Evolutionary conservation across 2,329 filamentous ascomycete species (phyloP).

Genomic region (Dothideomycetes sp.): DNA sequence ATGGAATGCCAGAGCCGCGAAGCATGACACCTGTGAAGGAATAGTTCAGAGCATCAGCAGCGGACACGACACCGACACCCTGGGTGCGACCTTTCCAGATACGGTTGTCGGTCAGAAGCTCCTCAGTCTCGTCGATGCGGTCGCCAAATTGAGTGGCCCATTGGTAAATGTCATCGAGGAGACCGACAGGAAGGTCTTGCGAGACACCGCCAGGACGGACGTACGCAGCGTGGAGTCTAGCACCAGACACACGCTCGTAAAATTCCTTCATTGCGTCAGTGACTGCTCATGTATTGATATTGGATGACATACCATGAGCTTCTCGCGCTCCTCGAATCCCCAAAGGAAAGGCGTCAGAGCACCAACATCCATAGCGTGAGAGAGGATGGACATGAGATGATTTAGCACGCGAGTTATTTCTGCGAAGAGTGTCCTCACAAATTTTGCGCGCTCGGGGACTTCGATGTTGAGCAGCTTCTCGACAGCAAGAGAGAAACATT

Average conservation of each 20-base stretch:
- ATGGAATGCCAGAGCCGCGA: constrained; percentile 88
- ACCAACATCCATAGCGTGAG: constrained; percentile 98
- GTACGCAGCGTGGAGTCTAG: constrained; percentile 93
- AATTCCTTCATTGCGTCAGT: constrained; percentile 62
- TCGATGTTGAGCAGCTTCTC: constrained; percentile 98
- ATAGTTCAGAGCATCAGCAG: constrained; percentile 91
- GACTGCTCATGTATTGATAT: too few relatives aligned
- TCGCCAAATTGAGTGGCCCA: constrained; percentile 99
- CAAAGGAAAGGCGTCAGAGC: constrained; percentile 96
- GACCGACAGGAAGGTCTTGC: constrained; percentile 85
- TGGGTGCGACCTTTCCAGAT: constrained; percentile 96
- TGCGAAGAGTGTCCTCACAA: constrained; percentile 88
- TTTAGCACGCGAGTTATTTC: constrained; percentile 92
- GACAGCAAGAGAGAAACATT: constrained; percentile 89
- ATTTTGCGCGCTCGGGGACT: constrained; percentile 91
- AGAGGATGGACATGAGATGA: constrained; percentile 95
- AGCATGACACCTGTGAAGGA: constrained; percentile 97
- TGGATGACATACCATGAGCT: constrained; percentile 86
- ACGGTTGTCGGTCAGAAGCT: constrained; percentile 97
- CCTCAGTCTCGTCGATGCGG: constrained; percentile 96
- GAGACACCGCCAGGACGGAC: constrained; percentile 93
- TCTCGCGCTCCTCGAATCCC: constrained; percentile 99
- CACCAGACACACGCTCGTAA: constrained; percentile 97
- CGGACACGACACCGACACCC: constrained; percentile 82
- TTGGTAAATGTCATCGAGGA: constrained; percentile 98